These are phyloP conservation scores for Russula lepida DNA, from an alignment of 768 basidiomycete genomes.

Conservation along the genomic window DNA sequence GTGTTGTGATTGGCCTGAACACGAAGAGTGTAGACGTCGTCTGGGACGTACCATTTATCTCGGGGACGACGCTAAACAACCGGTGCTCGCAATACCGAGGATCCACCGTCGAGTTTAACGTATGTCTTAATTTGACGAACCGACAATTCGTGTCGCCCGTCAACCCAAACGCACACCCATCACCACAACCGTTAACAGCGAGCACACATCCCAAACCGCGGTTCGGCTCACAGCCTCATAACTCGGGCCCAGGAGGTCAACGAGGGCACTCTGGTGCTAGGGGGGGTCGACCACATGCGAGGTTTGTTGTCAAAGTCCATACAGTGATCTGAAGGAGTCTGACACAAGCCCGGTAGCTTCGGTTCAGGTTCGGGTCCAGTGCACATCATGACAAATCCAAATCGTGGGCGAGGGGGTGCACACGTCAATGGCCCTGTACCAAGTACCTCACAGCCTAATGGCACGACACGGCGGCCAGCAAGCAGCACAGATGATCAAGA, in stretches of 20 bases:
- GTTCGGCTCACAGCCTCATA: conserved; percentile 54
- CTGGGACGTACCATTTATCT: conserved; percentile 95
- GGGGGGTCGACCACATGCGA: conserved; percentile 36
- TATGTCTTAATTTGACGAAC: conserved; percentile 81
- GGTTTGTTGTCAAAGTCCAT: conserved; percentile 25
- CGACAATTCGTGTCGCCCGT: conserved; percentile 80
- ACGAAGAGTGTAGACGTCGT: conserved; percentile 86
- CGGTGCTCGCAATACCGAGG: conserved; percentile 94
- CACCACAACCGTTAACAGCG: conserved; percentile 25
- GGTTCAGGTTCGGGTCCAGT: conserved; percentile 36
- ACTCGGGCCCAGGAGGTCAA: conserved; percentile 49
- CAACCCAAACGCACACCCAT: conserved; percentile 46
- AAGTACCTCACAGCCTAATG: conserved; percentile 22
- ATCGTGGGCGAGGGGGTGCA: conserved; percentile 37
- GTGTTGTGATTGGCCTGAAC: conserved; percentile 87
- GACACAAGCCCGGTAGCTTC: conserved; percentile 5
- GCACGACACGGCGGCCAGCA: neutral
- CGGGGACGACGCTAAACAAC: conserved; percentile 78
- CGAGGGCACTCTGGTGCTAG: conserved; percentile 55
- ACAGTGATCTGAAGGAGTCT: neutral
- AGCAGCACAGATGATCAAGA: conserved; percentile 14
- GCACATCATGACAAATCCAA: conserved; percentile 73
- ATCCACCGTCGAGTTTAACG: conserved; percentile 75
- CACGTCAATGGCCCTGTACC: conserved; percentile 11
- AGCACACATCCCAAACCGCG: conserved; percentile 56